These are phyloP conservation scores for Fraxinus angustifolia DNA, from an alignment of 305 asterid genomes.

Conservation along the genomic window DNA sequence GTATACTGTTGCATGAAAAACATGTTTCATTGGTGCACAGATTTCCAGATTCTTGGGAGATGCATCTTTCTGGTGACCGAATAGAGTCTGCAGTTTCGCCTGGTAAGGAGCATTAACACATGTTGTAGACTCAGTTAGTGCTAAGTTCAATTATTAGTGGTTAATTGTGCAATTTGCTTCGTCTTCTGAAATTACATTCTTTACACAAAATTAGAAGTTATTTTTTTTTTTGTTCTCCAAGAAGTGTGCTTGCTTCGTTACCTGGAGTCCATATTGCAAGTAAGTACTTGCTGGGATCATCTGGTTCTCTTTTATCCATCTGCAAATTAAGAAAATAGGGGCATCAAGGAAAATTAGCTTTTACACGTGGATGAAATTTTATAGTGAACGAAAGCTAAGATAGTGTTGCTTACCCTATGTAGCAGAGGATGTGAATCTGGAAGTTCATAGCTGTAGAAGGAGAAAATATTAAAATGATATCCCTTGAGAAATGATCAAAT, in stretches of 20 bases:
- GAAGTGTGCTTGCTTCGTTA: constrained; percentile 21
- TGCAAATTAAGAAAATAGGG: constrained; percentile 40
- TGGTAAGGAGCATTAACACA: constrained; percentile 33
- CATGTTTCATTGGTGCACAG: constrained; percentile 79
- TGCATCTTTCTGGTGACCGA: constrained; percentile 83
- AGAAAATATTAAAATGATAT: constrained; percentile 27
- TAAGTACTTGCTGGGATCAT: constrained; percentile 88
- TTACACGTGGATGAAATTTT: constrained; percentile 9
- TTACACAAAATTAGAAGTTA: neutral
- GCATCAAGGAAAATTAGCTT: constrained; percentile 24
- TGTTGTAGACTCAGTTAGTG: constrained; percentile 16
- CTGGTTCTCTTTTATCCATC: constrained; percentile 90
- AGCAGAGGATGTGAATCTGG: constrained; percentile 92
- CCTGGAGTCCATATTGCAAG: constrained; percentile 87
- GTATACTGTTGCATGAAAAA: constrained; percentile 78
- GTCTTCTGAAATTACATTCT: neutral
- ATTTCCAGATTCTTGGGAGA: constrained; percentile 54
- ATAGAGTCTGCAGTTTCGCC: constrained; percentile 87
- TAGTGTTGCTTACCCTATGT: constrained; percentile 64
- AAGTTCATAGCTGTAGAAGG: constrained; percentile 78
- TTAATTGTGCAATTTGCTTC: constrained; percentile 11
- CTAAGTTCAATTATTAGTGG: constrained; percentile 5
- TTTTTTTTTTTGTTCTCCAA: constrained; percentile 10
- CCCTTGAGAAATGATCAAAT: constrained; percentile 11
- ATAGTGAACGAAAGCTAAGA: constrained; percentile 15